These are phyloP conservation scores for Penicillium sp. DNA, from an alignment of 2,329 filamentous ascomycete species.

Conservation along the genomic window DNA sequence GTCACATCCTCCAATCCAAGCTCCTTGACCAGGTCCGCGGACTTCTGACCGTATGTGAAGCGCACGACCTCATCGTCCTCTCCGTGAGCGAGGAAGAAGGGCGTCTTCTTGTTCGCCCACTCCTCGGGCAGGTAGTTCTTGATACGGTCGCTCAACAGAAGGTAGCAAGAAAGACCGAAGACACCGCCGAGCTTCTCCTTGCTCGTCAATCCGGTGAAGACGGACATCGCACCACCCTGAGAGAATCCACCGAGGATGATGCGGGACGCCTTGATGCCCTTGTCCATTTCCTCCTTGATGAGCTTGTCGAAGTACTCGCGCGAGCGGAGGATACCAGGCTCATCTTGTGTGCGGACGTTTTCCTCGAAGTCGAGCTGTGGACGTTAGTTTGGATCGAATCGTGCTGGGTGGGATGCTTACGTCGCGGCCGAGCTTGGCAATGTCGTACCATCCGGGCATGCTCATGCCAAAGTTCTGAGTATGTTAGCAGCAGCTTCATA, in stretches of 20 bases:
- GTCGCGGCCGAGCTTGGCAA: slow-evolving; percentile 47
- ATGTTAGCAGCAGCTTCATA: not conserved
- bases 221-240: slow-evolving; percentile 82
- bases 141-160: slow-evolving; percentile 70
- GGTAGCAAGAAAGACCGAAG: slow-evolving; percentile 79
- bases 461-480: slow-evolving; percentile 69
- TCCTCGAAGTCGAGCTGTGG: slow-evolving; percentile 45
- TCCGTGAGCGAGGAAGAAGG: slow-evolving; percentile 90
- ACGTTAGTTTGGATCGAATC: not conserved
- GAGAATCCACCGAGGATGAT: slow-evolving; percentile 72
- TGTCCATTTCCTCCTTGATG: slow-evolving; percentile 76
- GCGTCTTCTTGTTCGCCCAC: slow-evolving; percentile 71
- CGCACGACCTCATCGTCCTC: slow-evolving; percentile 72
- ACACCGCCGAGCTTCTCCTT: slow-evolving; percentile 80
- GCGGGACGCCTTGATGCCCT: slow-evolving; percentile 77
- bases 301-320: slow-evolving; percentile 76
- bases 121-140: slow-evolving; percentile 57
- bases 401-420: slow-evolving; percentile 27
- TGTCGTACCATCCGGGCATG: slow-evolving; percentile 72
- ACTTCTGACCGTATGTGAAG: slow-evolving; percentile 67
- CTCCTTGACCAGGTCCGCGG: slow-evolving; percentile 66
- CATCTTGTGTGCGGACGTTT: slow-evolving; percentile 49
- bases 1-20: slow-evolving; percentile 70
- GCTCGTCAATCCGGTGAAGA: slow-evolving; percentile 77
- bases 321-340: slow-evolving; percentile 71